These are phyloP conservation scores for Coniochaeta hoffmannii DNA, from an alignment of 2,329 filamentous ascomycete genomes.

Conservation along the genomic window DNA sequence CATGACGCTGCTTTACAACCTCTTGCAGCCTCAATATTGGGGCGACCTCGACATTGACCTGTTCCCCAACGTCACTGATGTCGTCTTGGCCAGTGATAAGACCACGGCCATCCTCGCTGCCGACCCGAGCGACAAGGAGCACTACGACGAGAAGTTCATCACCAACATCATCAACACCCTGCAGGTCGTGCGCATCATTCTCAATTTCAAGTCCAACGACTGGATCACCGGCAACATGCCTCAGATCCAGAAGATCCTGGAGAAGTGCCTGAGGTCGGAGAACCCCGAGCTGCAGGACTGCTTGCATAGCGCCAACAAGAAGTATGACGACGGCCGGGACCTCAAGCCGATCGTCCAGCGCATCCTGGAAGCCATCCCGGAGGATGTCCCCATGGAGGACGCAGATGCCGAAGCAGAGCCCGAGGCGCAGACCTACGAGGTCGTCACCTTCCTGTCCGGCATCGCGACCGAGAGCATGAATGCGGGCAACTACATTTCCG, in stretches of 20 bases:
- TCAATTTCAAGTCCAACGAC: constrained; percentile 81
- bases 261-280: constrained; percentile 83
- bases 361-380: constrained; percentile 82
- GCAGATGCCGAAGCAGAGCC: constrained; percentile 78
- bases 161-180: constrained; percentile 90
- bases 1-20: constrained; percentile 70
- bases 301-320: constrained; percentile 66
- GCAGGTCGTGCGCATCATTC: constrained; percentile 82
- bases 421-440: constrained; percentile 77
- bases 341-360: constrained; percentile 71
- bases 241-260: constrained; percentile 76
- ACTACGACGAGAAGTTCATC: constrained; percentile 74
- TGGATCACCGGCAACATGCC: constrained; percentile 79
- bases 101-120: constrained; percentile 52
- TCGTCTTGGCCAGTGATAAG: constrained; percentile 77
- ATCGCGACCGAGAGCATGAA: constrained; percentile 83
- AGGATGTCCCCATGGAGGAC: constrained; percentile 66
- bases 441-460: constrained; percentile 76
- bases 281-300: constrained; percentile 91
- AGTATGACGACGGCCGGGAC: constrained; percentile 60
- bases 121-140: constrained; percentile 58
- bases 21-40: constrained; percentile 86
- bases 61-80: constrained; percentile 83
- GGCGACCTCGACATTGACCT: constrained; percentile 85
- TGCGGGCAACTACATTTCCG: constrained; percentile 72